Evolutionary conservation across 345 rosid genomes (phyloP).

Genomic region (Brassica napus): DNA sequence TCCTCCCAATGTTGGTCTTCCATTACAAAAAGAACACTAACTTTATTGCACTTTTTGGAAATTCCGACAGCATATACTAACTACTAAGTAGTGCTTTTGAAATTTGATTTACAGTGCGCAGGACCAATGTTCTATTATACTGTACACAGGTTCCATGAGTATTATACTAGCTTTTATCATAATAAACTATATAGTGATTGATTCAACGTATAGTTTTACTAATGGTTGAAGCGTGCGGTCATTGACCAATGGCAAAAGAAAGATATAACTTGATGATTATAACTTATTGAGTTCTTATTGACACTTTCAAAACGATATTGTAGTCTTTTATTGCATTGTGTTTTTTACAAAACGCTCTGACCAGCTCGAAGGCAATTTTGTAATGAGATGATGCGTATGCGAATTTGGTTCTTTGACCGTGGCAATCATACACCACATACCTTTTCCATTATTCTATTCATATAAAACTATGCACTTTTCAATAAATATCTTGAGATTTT

Average conservation of each 20-base stretch:
- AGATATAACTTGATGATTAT: background rate
- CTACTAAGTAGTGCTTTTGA: background rate
- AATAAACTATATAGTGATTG: no score
- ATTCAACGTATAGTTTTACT: no score
- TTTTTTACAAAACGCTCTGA: background rate
- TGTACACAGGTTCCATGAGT: background rate
- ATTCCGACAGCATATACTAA: background rate
- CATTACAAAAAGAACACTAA: background rate
- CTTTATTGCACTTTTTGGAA: background rate
- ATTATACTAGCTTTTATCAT: no score
- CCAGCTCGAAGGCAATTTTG: no score
- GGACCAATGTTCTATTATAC: background rate
- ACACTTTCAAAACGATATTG: background rate
- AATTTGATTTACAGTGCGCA: background rate
- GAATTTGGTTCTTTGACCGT: constrained; percentile 34
- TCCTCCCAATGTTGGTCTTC: background rate
- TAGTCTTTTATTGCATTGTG: no score
- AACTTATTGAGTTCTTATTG: background rate
- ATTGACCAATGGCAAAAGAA: background rate
- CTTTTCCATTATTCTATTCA: constrained; percentile 1
- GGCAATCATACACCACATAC: constrained; percentile 32
- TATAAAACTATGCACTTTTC: background rate
- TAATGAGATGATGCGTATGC: constrained; percentile 6
- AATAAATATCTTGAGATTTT: background rate
- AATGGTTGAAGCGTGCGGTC: background rate